Conservation (phyloP, 345 rosid species). For the Populus tremula region DNA sequence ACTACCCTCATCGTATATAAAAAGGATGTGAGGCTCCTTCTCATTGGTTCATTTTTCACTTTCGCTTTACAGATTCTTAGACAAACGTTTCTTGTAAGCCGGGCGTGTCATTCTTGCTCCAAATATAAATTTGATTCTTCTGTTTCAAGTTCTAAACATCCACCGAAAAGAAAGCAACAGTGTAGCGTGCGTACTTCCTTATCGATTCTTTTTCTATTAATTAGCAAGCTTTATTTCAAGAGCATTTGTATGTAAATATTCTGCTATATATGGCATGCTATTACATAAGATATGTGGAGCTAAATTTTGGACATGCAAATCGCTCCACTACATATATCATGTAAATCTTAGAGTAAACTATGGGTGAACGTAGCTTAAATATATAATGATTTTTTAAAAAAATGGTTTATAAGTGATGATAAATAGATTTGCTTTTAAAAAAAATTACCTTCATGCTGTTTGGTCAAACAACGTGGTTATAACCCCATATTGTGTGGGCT, state of each 20-base stretch:
- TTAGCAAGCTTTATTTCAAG: neutral
- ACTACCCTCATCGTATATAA: neutral
- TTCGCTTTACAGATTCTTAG: constrained; percentile 39
- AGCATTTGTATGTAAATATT: neutral
- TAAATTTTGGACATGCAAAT: too few species aligned
- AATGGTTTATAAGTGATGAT: too few species aligned
- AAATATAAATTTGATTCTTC: neutral
- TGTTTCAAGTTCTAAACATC: neutral
- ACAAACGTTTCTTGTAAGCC: constrained; percentile 48
- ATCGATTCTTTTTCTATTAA: neutral
- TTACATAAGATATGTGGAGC: too few species aligned
- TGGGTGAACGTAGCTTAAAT: too few species aligned
- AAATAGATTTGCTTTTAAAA: too few species aligned
- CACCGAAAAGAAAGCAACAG: neutral
- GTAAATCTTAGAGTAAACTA: too few species aligned
- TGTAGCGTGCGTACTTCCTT: neutral
- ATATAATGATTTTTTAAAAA: too few species aligned
- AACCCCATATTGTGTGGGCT: too few species aligned
- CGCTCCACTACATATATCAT: too few species aligned
- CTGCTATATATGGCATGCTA: too few species aligned
- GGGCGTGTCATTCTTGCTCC: constrained; percentile 11
- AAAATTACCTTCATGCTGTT: too few species aligned
- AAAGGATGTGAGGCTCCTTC: constrained; percentile 19
- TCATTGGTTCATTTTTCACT: constrained; percentile 25
- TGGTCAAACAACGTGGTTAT: too few species aligned